Percentiles rank a stretch among this genome's conserved stretches.
These are phyloP conservation scores for Mycena rosella DNA, from an alignment of 768 basidiomycete species.

Conservation along the genomic window DNA sequence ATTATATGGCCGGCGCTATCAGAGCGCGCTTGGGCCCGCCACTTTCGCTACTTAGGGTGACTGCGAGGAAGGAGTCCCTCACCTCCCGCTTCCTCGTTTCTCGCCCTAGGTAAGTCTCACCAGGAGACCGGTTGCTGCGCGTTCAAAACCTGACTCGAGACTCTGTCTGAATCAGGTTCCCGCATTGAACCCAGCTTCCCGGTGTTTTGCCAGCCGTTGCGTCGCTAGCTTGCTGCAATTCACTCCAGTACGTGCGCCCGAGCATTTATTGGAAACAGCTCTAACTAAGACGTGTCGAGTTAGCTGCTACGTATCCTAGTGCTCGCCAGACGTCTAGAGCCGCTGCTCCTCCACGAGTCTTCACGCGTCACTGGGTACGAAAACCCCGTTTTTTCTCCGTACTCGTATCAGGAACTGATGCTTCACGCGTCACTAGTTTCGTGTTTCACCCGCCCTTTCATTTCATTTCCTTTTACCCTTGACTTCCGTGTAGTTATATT, in stretches of 20 bases:
- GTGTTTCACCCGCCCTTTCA: too few species aligned
- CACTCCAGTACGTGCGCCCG: not conserved
- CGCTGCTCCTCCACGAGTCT: not conserved
- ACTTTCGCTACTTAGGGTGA: not conserved
- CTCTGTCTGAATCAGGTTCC: not conserved
- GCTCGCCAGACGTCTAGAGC: not conserved
- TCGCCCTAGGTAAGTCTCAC: conserved; percentile 11
- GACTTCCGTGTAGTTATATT: too few species aligned
- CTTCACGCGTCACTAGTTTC: conserved; percentile 6
- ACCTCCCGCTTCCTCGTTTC: conserved; percentile 5
- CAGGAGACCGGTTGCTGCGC: not conserved
- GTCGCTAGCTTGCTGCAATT: not conserved
- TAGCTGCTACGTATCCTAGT: not conserved
- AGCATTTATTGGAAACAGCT: not conserved
- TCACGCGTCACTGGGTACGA: not conserved
- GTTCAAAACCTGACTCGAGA: not conserved
- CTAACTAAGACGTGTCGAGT: conserved; percentile 1
- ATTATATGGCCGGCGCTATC: not conserved
- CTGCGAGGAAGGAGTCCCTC: conserved; percentile 4
- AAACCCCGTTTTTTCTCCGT: not conserved
- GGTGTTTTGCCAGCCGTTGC: not conserved
- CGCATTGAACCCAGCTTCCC: not conserved
- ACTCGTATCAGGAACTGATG: not conserved
- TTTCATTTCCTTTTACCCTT: too few species aligned
- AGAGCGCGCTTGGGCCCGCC: not conserved